phyloP scores from a whole-genome alignment of 2,329 filamentous ascomycete species.

The Trichoderma sp. region DNA sequence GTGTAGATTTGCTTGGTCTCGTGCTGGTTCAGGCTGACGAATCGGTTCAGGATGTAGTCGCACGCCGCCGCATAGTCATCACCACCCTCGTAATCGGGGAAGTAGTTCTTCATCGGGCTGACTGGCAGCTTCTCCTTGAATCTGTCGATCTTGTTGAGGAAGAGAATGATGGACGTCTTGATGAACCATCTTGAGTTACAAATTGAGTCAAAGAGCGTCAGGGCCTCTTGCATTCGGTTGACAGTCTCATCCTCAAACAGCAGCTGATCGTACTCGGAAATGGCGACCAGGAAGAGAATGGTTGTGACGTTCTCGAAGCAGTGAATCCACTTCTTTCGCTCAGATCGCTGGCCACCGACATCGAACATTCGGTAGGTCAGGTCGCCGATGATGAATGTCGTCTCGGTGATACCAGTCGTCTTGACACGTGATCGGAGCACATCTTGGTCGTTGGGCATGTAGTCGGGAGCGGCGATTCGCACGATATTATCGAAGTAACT shows the following conservation, averaged over 20 bases:
- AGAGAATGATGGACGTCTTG: conserved; percentile 85
- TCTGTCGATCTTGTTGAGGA: conserved; percentile 88
- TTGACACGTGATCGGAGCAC: conserved; percentile 95
- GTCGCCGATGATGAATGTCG: conserved; percentile 92
- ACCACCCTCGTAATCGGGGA: conserved; percentile 90
- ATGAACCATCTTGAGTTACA: conserved; percentile 91
- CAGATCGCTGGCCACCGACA: conserved; percentile 91
- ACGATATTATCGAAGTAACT: conserved; percentile 97
- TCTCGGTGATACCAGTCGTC: conserved; percentile 97
- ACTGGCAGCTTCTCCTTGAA: conserved; percentile 84
- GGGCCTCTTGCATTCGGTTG: conserved; percentile 90
- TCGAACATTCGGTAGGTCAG: conserved; percentile 98
- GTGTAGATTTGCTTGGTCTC: conserved; percentile 99
- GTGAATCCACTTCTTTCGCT: conserved; percentile 99
- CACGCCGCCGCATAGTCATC: conserved; percentile 95
- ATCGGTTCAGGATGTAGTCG: conserved; percentile 98
- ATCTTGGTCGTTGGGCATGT: conserved; percentile 94
- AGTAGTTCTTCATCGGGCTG: conserved; percentile 86
- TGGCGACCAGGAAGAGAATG: conserved; percentile 94
- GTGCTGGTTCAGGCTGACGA: conserved; percentile 97
- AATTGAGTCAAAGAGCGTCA: conserved; percentile 85
- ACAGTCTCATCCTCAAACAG: conserved; percentile 96
- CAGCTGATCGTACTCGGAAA: conserved; percentile 95
- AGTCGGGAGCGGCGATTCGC: conserved; percentile 87
- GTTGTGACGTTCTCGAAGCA: conserved; percentile 98